phyloP scores from a whole-genome alignment of 345 rosid species.

The Combretum micranthum region DNA sequence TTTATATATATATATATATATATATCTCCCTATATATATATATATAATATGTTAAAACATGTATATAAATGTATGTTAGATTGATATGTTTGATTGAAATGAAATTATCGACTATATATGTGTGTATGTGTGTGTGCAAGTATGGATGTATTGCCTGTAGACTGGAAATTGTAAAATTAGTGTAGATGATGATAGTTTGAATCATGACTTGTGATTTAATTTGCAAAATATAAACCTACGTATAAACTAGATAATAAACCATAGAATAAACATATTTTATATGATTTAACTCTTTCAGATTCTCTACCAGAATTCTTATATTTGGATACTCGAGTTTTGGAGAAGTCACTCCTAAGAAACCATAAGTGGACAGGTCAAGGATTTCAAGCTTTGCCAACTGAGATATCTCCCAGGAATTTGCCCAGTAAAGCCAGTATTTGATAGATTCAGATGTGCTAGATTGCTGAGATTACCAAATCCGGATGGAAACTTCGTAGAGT shows the following conservation, averaged over 20 bases:
- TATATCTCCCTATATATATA: too few species aligned
- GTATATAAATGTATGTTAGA: too few species aligned
- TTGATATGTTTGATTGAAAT: too few species aligned
- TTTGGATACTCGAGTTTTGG: conserved; percentile 28
- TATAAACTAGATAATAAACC: conserved; percentile 21
- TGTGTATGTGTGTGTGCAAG: too few species aligned
- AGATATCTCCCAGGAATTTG: conserved; percentile 31
- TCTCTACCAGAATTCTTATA: conserved; percentile 13
- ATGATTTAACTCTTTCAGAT: conserved; percentile 16
- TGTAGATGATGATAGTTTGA: conserved; percentile 1
- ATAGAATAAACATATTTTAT: too few species aligned
- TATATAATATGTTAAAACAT: too few species aligned
- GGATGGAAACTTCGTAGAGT: conserved; percentile 18
- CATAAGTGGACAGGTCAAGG: conserved; percentile 31
- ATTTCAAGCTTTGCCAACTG: conserved; percentile 23
- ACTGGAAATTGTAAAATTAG: too few species aligned
- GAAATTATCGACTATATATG: too few species aligned
- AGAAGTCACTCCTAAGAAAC: not conserved
- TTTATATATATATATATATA: too few species aligned
- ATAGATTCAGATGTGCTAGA: too few species aligned
- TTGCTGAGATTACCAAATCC: conserved; percentile 21
- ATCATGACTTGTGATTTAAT: conserved; percentile 18
- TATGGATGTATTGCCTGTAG: too few species aligned
- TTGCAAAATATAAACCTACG: conserved; percentile 9
- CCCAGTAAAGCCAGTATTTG: conserved; percentile 23